Evolutionary conservation across 495 filamentous ascomycete genomes (phyloP).

Genomic region (Aspergillus asperescens): DNA sequence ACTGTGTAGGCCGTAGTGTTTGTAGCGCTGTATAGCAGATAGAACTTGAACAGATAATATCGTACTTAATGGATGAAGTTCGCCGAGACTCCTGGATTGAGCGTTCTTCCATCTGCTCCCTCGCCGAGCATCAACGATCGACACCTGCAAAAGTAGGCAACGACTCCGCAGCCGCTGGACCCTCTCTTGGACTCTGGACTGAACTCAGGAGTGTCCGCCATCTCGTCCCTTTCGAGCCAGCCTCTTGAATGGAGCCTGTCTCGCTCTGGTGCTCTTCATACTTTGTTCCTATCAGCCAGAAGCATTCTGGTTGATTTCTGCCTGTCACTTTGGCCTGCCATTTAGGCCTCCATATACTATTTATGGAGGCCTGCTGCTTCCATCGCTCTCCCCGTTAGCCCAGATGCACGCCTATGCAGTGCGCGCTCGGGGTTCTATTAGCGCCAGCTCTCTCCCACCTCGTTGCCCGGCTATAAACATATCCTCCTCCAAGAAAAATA

Average conservation of each 20-base stretch:
- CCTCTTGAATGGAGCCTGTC: conserved; percentile 1
- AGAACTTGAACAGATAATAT: too few relatives aligned
- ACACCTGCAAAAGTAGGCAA: conserved; percentile 8
- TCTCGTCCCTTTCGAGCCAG: conserved; percentile 9
- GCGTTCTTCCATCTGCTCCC: too few relatives aligned
- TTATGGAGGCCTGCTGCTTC: conserved; percentile 11
- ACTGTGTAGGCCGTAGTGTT: too few relatives aligned
- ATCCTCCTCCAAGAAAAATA: background rate
- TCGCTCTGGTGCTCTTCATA: background rate
- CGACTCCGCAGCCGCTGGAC: background rate
- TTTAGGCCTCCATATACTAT: conserved; percentile 7
- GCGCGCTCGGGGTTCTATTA: conserved; percentile 11
- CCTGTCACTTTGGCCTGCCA: background rate
- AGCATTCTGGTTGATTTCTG: conserved; percentile 4
- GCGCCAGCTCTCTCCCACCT: background rate
- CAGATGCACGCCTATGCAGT: conserved; percentile 14
- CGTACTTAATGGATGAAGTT: background rate
- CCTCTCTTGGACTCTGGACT: background rate
- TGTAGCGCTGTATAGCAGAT: too few relatives aligned
- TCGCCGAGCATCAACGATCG: too few relatives aligned
- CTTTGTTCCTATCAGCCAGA: conserved; percentile 1
- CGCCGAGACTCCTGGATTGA: too few relatives aligned
- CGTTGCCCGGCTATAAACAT: background rate
- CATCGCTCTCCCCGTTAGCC: background rate
- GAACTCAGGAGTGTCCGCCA: background rate